Conservation (phyloP, 2,329 filamentous ascomycete genomes). For the Berkeleyomyces basicola region DNA sequence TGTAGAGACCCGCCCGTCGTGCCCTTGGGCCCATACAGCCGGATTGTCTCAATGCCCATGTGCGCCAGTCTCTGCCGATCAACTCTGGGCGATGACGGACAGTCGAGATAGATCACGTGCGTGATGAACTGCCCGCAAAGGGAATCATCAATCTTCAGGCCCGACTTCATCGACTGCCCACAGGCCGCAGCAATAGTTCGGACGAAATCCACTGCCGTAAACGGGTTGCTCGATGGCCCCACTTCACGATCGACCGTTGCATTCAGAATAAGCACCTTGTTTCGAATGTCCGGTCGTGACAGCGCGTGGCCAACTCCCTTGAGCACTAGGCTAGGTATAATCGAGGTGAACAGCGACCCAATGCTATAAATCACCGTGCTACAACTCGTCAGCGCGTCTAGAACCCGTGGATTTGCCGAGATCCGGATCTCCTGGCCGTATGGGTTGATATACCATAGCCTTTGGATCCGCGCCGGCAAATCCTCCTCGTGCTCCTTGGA, state of each 20-base stretch:
- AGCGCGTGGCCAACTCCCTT: conserved; percentile 50
- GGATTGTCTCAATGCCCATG: conserved; percentile 61
- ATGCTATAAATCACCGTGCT: conserved; percentile 76
- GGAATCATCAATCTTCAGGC: conserved; percentile 25
- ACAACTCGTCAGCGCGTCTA: conserved; percentile 48
- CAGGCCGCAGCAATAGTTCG: conserved; percentile 61
- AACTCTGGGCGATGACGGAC: conserved; percentile 50
- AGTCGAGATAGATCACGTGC: conserved; percentile 67
- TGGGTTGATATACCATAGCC: conserved; percentile 95
- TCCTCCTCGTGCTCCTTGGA: conserved; percentile 62
- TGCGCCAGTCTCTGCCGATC: conserved; percentile 45
- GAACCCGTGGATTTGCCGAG: conserved; percentile 62
- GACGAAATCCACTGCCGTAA: conserved; percentile 67
- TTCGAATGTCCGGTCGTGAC: conserved; percentile 28
- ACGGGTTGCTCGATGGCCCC: conserved; percentile 46
- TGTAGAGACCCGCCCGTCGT: conserved; percentile 27
- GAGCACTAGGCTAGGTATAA: conserved; percentile 69
- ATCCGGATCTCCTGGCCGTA: conserved; percentile 94
- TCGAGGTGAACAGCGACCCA: conserved; percentile 80
- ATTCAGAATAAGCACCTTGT: conserved; percentile 76
- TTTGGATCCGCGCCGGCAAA: conserved; percentile 56
- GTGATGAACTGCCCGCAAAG: conserved; percentile 54
- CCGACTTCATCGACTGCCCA: conserved; percentile 43
- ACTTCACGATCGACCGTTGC: conserved; percentile 76
- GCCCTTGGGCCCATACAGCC: conserved; percentile 53